Conservation (phyloP, 768 basidiomycete species). For the Dendrothele bispora region DNA sequence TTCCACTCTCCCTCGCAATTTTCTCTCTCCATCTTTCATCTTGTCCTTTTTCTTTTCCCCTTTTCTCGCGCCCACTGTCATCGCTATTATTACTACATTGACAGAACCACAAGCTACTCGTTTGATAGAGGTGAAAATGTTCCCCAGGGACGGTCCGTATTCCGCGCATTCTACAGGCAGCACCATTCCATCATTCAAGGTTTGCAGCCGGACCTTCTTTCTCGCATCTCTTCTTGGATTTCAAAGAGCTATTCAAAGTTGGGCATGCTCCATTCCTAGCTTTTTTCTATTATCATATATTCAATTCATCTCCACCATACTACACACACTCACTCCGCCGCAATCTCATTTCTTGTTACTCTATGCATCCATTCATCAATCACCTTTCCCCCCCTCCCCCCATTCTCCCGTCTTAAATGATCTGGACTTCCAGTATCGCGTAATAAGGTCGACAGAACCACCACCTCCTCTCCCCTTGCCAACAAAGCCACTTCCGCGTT, state of each 20-base stretch:
- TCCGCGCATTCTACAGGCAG: too few species aligned
- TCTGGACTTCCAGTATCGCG: neutral
- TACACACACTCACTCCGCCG: conserved; percentile 8
- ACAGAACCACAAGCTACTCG: conserved; percentile 49
- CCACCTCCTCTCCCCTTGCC: conserved; percentile 45
- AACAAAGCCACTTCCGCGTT: neutral
- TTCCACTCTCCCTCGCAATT: conserved; percentile 69
- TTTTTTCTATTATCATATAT: neutral
- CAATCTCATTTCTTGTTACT: conserved; percentile 35
- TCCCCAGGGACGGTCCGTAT: conserved; percentile 13
- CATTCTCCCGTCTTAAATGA: conserved; percentile 33
- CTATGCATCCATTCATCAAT: conserved; percentile 53
- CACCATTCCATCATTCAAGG: conserved; percentile 1
- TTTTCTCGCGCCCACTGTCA: conserved; percentile 18
- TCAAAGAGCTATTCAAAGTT: neutral
- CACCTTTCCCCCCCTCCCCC: conserved; percentile 44
- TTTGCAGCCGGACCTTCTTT: neutral
- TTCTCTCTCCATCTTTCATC: conserved; percentile 36
- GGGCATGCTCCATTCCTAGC: neutral
- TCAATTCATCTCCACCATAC: neutral
- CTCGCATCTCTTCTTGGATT: neutral
- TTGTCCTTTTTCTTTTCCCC: conserved; percentile 3
- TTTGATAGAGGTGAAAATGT: conserved; percentile 18
- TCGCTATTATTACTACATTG: conserved; percentile 44
- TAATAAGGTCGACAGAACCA: neutral